Base-by-base conservation (phyloP, 495 filamentous ascomycete species). In the Hypoxylon lienhwacheense region DNA sequence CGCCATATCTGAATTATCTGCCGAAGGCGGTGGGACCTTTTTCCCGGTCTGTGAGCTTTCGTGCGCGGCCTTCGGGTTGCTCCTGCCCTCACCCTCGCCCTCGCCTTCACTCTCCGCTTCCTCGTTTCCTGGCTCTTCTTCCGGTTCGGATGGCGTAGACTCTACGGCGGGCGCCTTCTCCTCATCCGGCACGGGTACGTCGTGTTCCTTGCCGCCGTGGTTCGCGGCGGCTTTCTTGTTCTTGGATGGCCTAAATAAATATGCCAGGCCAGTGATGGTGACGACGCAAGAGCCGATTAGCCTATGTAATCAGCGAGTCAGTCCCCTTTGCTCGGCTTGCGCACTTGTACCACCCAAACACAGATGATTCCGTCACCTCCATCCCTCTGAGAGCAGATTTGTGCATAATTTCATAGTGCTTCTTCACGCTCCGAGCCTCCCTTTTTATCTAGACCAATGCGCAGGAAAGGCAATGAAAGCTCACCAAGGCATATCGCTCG, bases 401-500 rank as follows among this genome's bases (percentile, higher is more conserved):
- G 5, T 22, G 20, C 10, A 7, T 20, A 40, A 24, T 25, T n/a
- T n/a, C n/a, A n/a, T n/a, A n/a, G n/a, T 15, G 37, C 37, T 25
- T 7, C 2, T 43, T 33, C 29, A 21, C 14, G 14, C 22, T 10
- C 15, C n/a, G n/a, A n/a, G 5, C 16, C 3, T 37, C 16, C 7
- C 11, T n/a, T 16, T 15, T 15, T 17, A 17, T 12, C 24, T n/a
- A 22, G 1, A 21, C 34, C 15, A 32, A 16, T 47, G 16, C 3
- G n/a, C 14, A 8, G 2, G 41, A 19, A 34, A 5, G 3, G 34
- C 5, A 21, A 7, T 12, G 26, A 17, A 17, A 1, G 45, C 64
- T 65, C 40, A 67, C 64, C 64, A 67, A 16, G 64, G 64, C 51
- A 61, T 19, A 15, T 67, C 64, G 45, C 56, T 59, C 33, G 64